Conservation (phyloP, 1,284 basidiomycete genomes). For the Puccinia novopanici region DNA sequence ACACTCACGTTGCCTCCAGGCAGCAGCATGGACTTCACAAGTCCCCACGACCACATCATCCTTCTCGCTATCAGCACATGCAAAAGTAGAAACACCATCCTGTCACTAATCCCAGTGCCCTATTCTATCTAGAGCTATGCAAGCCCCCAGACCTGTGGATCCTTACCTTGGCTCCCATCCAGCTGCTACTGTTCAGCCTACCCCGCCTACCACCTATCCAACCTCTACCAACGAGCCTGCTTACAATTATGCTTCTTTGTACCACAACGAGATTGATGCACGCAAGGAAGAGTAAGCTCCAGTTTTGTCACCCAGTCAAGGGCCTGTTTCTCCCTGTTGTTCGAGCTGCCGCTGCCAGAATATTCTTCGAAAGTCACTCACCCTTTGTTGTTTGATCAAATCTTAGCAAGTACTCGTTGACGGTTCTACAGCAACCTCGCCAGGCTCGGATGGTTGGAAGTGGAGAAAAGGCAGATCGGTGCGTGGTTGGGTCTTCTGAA, state of each 20-base stretch:
- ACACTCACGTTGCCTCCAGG: too few relatives aligned
- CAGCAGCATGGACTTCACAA: not conserved
- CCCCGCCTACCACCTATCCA: not conserved
- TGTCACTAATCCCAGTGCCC: not conserved
- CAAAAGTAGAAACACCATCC: not conserved
- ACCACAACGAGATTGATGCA: not conserved
- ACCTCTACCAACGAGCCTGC: constrained; percentile 12
- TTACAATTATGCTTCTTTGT: constrained; percentile 22
- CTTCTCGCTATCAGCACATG: not conserved
- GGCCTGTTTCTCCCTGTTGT: not conserved
- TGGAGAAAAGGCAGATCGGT: constrained; percentile 71
- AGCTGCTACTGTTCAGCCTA: not conserved
- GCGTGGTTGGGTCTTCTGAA: not conserved
- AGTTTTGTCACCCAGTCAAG: not conserved
- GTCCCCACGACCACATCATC: not conserved
- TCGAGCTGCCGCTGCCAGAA: not conserved
- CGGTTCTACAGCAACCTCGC: constrained; percentile 82
- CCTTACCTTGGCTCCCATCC: not conserved
- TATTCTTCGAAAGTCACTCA: not conserved
- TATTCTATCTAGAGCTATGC: not conserved
- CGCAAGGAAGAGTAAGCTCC: constrained; percentile 7
- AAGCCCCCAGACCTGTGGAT: not conserved
- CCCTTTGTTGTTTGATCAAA: not conserved
- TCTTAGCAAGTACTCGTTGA: constrained; percentile 75
- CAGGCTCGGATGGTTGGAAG: constrained; percentile 86